phyloP scores from a whole-genome alignment of 2,329 filamentous ascomycete species.

The Apiospora sp. region DNA sequence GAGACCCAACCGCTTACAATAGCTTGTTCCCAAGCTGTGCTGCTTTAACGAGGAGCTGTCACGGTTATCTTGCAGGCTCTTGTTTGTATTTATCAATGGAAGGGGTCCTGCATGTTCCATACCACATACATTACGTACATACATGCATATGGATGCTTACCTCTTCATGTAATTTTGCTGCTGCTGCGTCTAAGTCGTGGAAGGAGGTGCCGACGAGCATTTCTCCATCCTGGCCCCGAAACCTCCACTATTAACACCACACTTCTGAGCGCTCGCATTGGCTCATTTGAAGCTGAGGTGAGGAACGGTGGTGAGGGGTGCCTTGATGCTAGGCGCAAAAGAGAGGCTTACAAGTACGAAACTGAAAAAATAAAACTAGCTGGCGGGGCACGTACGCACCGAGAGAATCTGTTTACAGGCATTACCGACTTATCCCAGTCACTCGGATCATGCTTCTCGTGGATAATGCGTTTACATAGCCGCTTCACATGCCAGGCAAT shows the following conservation, averaged over 20 bases:
- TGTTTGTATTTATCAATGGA: neutral
- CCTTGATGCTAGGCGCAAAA: conserved; percentile 5
- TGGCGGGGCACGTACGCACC: conserved; percentile 11
- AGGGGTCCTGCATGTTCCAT: neutral
- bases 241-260: conserved; percentile 5
- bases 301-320: conserved; percentile 13
- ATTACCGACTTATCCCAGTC: conserved; percentile 14
- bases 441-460: conserved; percentile 19
- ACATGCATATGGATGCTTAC: neutral
- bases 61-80: conserved; percentile 16
- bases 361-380: neutral
- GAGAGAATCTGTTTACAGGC: conserved; percentile 2
- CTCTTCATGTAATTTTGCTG: neutral
- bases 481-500: conserved; percentile 16
- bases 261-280: conserved; percentile 1
- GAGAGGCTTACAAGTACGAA: conserved; percentile 21
- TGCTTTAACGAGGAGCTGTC: neutral
- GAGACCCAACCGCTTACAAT: conserved; percentile 1
- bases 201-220: neutral
- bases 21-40: neutral
- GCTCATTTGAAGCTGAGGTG: conserved; percentile 16
- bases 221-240: neutral
- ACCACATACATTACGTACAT: neutral
- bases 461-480: conserved; percentile 13
- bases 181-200: neutral